Percentiles rank a stretch among this genome's conserved stretches.
phyloP scores from a whole-genome alignment of 139 green algal genomes.

The Tetradesmus lagerheimii region DNA sequence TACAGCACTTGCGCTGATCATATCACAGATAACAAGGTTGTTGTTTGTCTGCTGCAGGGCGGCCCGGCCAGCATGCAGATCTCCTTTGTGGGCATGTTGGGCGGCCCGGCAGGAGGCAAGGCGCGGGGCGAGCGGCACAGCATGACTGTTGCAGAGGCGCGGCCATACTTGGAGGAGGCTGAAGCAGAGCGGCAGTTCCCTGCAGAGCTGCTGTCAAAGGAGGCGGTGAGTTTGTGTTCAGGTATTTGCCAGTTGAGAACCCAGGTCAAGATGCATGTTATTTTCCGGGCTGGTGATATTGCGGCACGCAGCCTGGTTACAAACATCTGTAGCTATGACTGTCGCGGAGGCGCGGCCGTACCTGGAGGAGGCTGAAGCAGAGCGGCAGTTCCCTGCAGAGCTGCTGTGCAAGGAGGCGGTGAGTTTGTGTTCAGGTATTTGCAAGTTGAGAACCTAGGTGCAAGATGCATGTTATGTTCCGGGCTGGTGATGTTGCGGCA shows the following conservation, averaged over 20 bases:
- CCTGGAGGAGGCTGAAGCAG: slow-evolving; percentile 82
- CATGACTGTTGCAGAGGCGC: slow-evolving; percentile 75
- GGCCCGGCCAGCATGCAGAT: slow-evolving; percentile 43
- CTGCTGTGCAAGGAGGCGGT: slow-evolving; percentile 86
- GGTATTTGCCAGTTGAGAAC: background rate
- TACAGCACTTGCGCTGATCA: too few species aligned
- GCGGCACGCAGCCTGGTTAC: too few species aligned
- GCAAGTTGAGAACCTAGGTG: too few species aligned
- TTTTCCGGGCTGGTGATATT: too few species aligned
- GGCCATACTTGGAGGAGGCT: slow-evolving; percentile 82
- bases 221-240: slow-evolving; percentile 74
- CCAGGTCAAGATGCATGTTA: too few species aligned
- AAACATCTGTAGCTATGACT: too few species aligned
- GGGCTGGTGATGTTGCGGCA: too few species aligned
- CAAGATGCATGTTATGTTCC: too few species aligned
- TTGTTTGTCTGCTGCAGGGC: too few species aligned
- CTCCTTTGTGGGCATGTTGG: slow-evolving; percentile 45
- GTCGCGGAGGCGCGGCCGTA: slow-evolving; percentile 80
- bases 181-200: slow-evolving; percentile 78
- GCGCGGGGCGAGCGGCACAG: background rate
- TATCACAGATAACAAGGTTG: too few species aligned
- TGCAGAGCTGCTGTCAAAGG: slow-evolving; percentile 75
- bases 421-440: slow-evolving; percentile 5
- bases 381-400: slow-evolving; percentile 77
- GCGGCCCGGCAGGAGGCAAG: background rate